Conservation (phyloP, 805 yeast genomes). For the Candida ponderosae region DNA sequence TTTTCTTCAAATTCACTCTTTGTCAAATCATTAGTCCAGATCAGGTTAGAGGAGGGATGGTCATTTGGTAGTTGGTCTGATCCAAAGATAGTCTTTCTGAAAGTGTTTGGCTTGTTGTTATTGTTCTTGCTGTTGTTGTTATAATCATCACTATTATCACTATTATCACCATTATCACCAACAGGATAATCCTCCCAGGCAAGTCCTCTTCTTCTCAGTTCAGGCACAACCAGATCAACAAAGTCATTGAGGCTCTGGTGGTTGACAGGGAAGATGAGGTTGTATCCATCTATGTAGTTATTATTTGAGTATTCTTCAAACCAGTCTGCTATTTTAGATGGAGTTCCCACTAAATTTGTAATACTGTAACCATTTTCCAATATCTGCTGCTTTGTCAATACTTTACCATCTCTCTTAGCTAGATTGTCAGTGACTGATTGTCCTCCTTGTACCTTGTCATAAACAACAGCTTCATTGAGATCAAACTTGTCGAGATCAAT, state of each 20-base stretch:
- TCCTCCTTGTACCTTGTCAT: slow-evolving; percentile 25
- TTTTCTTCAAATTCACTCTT: not conserved
- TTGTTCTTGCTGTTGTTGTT: no score
- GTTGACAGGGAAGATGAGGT: slow-evolving; percentile 28
- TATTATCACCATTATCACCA: no score
- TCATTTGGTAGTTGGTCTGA: not conserved
- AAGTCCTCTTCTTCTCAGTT: slow-evolving; percentile 25
- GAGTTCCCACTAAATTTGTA: slow-evolving; percentile 25
- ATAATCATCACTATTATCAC: no score
- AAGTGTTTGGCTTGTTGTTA: no score
- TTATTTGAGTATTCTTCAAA: slow-evolving; percentile 30
- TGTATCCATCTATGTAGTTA: slow-evolving; percentile 36
- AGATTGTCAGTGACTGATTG: slow-evolving; percentile 24
- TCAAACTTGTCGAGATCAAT: slow-evolving; percentile 28
- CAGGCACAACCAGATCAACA: slow-evolving; percentile 29
- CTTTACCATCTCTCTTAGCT: slow-evolving; percentile 13
- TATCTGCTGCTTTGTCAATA: slow-evolving; percentile 18
- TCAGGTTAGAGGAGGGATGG: not conserved
- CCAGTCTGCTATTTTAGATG: slow-evolving; percentile 30
- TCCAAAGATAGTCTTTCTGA: not conserved
- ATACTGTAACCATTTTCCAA: slow-evolving; percentile 27
- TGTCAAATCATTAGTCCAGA: not conserved
- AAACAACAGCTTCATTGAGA: slow-evolving; percentile 27
- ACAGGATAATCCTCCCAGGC: slow-evolving; percentile 28
- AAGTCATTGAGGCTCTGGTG: slow-evolving; percentile 31